Evolutionary conservation across 2,329 filamentous ascomycete species (phyloP), one percentile per base, ranked within the genome.

Genomic region (Fusarium multiceps): DNA sequence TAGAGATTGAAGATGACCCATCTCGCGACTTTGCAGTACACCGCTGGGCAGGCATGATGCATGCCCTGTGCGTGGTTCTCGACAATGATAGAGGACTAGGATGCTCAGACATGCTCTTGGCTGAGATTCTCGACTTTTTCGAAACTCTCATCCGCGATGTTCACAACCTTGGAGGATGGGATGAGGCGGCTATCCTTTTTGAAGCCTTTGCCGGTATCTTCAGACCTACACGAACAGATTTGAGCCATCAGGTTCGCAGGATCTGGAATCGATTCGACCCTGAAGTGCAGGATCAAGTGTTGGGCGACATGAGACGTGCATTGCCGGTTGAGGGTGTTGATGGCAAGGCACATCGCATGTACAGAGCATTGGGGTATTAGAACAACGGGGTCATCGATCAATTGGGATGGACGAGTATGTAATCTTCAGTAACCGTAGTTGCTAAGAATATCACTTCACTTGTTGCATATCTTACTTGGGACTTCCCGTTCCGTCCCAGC

Each of bases 41-140:
- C 8, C 46, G 47, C 2, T 75, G 72, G 74, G 65, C 58, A 2
- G 42, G 45, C 7, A 68, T 54, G 32, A 59, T 72, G 47, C 63
- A 73, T 51, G 69, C 65, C 28, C 23, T 79, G 18, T 78, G 74
- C 55, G 63, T 77, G 18, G 62, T 78, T 10, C 69, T 79, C 11
- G 72, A 76, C 34, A 71, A 75, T 27, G 68, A 72, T 32, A 55
- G 51, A 16, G 73, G 72, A 6, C 56, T 79, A 3, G 77, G 76
- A 9, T 79, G 76, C 47, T 76, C 76, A 18, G 60, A 71, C 4
- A 49, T 32, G 27, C 63, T 79, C 21, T 71, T 77, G 5, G 42
- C 56, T 10, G 60, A 63, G 18, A 59, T 79, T 21, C 66, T 74
- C 11, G 53, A 60, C 30, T 76, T 78, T 32, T 63, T 78, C 20